Evolutionary conservation across 495 filamentous ascomycete species (phyloP).

Genomic region (Aspergillus mulundensis): DNA sequence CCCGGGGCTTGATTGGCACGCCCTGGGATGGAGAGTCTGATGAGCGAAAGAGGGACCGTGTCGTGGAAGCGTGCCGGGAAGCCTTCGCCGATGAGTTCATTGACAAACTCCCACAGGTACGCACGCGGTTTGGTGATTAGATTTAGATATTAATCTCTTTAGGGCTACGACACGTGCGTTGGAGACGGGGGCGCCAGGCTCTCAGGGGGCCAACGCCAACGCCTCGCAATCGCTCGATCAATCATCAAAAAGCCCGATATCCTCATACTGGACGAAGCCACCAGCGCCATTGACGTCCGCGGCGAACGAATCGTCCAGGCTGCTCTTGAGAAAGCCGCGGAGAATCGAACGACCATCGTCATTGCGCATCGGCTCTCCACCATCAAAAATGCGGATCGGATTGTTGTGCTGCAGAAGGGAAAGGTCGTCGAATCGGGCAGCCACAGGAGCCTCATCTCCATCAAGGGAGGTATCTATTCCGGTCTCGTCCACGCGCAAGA

Average conservation of each 20-base stretch:
- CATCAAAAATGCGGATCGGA: constrained; percentile 90
- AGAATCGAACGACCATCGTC: constrained; percentile 88
- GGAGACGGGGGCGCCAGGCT: constrained; percentile 90
- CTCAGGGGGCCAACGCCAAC: constrained; percentile 93
- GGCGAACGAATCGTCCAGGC: constrained; percentile 93
- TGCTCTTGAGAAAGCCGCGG: constrained; percentile 78
- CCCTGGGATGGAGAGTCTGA: constrained; percentile 53
- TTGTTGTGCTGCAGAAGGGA: constrained; percentile 87
- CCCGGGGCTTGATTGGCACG: constrained; percentile 85
- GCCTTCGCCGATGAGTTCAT: constrained; percentile 94
- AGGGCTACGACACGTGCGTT: constrained; percentile 69
- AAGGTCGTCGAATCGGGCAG: constrained; percentile 82
- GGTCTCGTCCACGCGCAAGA: constrained; percentile 75
- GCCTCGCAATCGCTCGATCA: constrained; percentile 82
- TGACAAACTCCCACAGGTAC: constrained; percentile 66
- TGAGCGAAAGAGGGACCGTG: constrained; percentile 55
- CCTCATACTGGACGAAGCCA: constrained; percentile 93
- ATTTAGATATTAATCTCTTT: no score
- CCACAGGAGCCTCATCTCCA: constrained; percentile 64
- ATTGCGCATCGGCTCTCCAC: constrained; percentile 94
- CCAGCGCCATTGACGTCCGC: constrained; percentile 87
- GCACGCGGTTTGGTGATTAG: no score
- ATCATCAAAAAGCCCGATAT: constrained; percentile 92
- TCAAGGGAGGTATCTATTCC: constrained; percentile 61
- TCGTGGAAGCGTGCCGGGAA: constrained; percentile 78